A percentile compares a stretch with the other conserved stretches of the same genome.
These are phyloP conservation scores for Rhynchospora tenuis DNA, from an alignment of 176 grass and related monocot genomes.

Conservation along the genomic window DNA sequence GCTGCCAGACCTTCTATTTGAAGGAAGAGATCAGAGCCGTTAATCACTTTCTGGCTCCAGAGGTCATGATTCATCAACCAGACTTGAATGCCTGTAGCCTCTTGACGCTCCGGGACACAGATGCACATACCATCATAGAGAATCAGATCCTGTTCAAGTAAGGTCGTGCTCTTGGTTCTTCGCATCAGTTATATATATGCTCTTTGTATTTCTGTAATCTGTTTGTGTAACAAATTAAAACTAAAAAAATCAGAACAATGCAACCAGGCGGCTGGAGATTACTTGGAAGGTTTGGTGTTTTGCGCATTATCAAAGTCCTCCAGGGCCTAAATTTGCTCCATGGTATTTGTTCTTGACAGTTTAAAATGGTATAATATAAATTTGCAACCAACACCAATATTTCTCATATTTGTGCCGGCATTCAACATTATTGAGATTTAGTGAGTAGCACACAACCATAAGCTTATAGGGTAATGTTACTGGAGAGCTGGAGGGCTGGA, in stretches of 20 bases:
- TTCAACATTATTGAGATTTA: not conserved
- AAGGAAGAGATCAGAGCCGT: not conserved
- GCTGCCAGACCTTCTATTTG: not conserved
- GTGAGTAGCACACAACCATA: not conserved
- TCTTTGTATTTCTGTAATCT: not conserved
- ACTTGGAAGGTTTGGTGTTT: not conserved
- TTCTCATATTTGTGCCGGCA: not conserved
- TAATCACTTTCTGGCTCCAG: constrained; percentile 37
- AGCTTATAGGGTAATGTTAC: constrained; percentile 6
- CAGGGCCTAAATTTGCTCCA: not conserved
- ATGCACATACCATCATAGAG: too few species aligned
- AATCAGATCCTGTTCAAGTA: constrained; percentile 27
- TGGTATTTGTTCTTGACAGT: not conserved
- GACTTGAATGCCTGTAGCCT: constrained; percentile 23
- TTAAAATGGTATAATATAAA: not conserved
- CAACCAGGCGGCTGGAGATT: not conserved
- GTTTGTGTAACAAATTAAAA: not conserved
- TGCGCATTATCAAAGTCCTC: not conserved
- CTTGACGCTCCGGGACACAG: constrained; percentile 29
- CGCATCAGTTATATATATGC: not conserved
- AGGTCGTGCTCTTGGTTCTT: constrained; percentile 3
- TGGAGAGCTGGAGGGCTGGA: too few species aligned
- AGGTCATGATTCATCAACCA: constrained; percentile 34
- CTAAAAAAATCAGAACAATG: not conserved
- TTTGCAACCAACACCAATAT: not conserved